Base-by-base conservation (phyloP, 495 filamentous ascomycete genomes). In the Chaetomium fimeti region DNA sequence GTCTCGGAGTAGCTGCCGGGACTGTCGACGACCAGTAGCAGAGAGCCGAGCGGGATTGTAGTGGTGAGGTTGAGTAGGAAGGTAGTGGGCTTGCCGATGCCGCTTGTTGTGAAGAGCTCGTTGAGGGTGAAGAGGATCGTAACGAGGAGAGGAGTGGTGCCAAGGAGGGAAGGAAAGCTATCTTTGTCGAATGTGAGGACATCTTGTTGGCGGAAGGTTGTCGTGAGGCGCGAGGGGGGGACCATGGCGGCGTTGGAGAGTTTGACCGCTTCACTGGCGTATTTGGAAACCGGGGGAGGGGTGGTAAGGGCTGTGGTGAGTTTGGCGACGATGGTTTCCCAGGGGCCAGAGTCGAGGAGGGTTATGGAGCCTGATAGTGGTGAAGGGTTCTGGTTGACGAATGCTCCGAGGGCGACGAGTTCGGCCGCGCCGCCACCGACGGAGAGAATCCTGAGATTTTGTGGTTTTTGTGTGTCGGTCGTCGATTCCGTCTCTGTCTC, bases 91-190 rank as follows among this genome's bases (percentile, higher is more conserved):
- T 85, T 83, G 5, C 85, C 77, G 60, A 92, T 80, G 3, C 91
- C 92, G 12, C 87, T 82, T 0, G 84, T 81, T 0, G 82, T 81
- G 79, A 96, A 97, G 5, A 98, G 88, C 76, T 98, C 94, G 74
- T 97, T 98, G n/a, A 97, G 84, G 0, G 93, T 96, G 81, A 97
- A 98, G 76, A 97, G 87, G 0, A 97, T 75, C 0, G 94, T 96
- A 5, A 94, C 79, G 0, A 98, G 80, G 3, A 75, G 66, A 1
- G 79, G 76, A 0, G 49, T 11, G 43, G 25, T 24, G 32, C 68
- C 70, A 2, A 87, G 61, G 1, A 86, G 47, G 12, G 69, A 57
- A 13, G 69, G 51, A 5, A 91, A 72, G 0, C 74, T 71, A 0
- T 72, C 62, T 11, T 78, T 75, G 3, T 75, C 66, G 1, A 87